Percentiles rank a stretch among this genome's conserved stretches.
These are phyloP conservation scores for Ilex aquifolium DNA, from an alignment of 257 asterid genomes.

Conservation along the genomic window DNA sequence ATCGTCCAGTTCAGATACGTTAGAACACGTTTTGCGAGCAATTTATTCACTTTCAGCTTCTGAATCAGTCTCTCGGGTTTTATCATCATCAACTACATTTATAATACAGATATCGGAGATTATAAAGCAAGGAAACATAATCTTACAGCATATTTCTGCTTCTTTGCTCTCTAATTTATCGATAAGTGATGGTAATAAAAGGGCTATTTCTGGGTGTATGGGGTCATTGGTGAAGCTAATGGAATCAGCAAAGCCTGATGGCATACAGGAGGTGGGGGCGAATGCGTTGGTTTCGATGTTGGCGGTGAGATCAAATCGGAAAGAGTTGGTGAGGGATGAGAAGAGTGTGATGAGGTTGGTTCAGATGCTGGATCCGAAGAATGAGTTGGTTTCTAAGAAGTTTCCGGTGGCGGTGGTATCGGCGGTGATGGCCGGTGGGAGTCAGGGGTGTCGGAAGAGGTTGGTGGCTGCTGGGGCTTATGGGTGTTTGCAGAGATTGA, in stretches of 20 bases:
- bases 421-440: slow-evolving; percentile 78
- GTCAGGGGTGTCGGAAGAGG: slow-evolving; percentile 80
- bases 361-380: slow-evolving; percentile 72
- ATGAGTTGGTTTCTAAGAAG: slow-evolving; percentile 64
- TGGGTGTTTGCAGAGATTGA: slow-evolving; percentile 63
- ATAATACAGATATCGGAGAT: slow-evolving; percentile 60
- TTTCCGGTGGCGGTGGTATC: slow-evolving; percentile 73
- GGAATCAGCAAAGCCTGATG: slow-evolving; percentile 86
- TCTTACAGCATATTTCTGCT: slow-evolving; percentile 75
- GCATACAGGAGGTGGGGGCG: slow-evolving; percentile 83
- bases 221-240: slow-evolving; percentile 70
- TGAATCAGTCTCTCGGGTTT: slow-evolving; percentile 45
- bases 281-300: slow-evolving; percentile 72
- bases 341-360: slow-evolving; percentile 66
- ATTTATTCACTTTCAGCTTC: slow-evolving; percentile 66
- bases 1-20: slow-evolving; percentile 48
- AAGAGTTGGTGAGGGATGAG: slow-evolving; percentile 78
- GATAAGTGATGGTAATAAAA: slow-evolving; percentile 63
- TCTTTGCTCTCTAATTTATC: slow-evolving; percentile 69
- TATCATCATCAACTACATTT: slow-evolving; percentile 62
- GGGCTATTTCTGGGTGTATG: slow-evolving; percentile 67
- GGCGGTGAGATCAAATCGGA: slow-evolving; percentile 59
- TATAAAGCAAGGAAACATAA: slow-evolving; percentile 61
- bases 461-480: slow-evolving; percentile 64
- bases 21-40: slow-evolving; percentile 72